phyloP scores from a whole-genome alignment of 352 stramenopile species.

The Globisporangium spinosum region DNA sequence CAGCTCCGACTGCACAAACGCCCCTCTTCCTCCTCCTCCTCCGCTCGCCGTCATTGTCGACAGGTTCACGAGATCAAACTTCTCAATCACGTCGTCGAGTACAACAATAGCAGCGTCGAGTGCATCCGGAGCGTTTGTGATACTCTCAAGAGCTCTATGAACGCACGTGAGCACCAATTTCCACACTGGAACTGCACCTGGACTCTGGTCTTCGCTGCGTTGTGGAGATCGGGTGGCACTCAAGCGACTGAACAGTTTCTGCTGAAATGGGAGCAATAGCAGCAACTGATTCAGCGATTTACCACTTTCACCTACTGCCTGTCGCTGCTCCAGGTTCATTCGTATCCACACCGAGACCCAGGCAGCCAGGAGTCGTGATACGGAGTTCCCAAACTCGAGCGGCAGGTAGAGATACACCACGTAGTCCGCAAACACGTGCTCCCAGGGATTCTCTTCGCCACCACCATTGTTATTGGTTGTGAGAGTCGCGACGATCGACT shows the following conservation, averaged over 20 bases:
- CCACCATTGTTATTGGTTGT: neutral
- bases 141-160: constrained; percentile 19
- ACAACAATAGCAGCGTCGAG: constrained; percentile 32
- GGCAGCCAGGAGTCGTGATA: constrained; percentile 21
- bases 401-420: constrained; percentile 54
- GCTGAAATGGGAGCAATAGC: constrained; percentile 44
- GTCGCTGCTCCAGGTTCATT: constrained; percentile 23
- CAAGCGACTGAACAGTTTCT: constrained; percentile 41
- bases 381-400: constrained; percentile 42
- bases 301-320: constrained; percentile 8
- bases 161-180: constrained; percentile 29
- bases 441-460: constrained; percentile 30
- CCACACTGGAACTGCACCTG: constrained; percentile 16
- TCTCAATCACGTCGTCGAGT: constrained; percentile 31
- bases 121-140: neutral
- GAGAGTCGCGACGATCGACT: constrained; percentile 12
- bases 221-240: constrained; percentile 13
- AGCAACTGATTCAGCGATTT: constrained; percentile 17
- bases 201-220: neutral
- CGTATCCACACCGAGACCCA: constrained; percentile 56
- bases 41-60: constrained; percentile 14
- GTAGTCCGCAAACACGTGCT: constrained; percentile 38
- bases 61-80: constrained; percentile 36
- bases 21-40: neutral
- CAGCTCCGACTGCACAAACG: constrained; percentile 18